Conservation (phyloP, 345 rosid genomes). For the Rhodomyrtus tomentosa region DNA sequence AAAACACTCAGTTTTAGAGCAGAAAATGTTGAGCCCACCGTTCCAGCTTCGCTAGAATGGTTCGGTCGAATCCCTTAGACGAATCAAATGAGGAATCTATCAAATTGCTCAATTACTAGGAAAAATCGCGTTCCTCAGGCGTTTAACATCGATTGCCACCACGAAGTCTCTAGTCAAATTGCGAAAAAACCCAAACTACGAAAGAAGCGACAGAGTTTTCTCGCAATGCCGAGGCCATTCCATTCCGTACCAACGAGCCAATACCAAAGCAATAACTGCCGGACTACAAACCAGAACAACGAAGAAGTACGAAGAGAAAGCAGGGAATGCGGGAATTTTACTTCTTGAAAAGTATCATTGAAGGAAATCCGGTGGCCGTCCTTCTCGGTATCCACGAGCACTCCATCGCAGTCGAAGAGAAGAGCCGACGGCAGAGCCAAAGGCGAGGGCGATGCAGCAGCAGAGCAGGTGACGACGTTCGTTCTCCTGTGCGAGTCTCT, state of each 20-base stretch:
- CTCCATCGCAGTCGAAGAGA: constrained; percentile 91
- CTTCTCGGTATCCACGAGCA: constrained; percentile 91
- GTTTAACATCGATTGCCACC: not conserved
- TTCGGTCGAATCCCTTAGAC: not conserved
- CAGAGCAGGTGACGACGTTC: constrained; percentile 29
- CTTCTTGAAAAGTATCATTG: constrained; percentile 90
- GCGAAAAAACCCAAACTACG: not conserved
- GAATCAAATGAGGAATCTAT: not conserved
- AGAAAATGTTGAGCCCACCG: not conserved
- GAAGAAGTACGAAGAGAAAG: not conserved
- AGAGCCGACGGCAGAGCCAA: constrained; percentile 68
- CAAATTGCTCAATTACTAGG: not conserved
- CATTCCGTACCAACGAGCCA: not conserved
- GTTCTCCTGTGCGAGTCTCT: not conserved
- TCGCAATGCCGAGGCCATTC: not conserved
- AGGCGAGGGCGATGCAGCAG: constrained; percentile 31
- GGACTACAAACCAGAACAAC: not conserved
- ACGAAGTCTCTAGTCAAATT: not conserved
- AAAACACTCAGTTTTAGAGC: not conserved
- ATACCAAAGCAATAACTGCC: not conserved
- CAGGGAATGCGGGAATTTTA: not conserved
- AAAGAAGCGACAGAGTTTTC: not conserved
- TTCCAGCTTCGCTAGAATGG: not conserved
- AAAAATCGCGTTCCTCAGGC: not conserved
- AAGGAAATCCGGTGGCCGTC: constrained; percentile 93